Evolutionary conservation across 768 basidiomycete genomes (phyloP).

Genomic region (Ramaria sp.): DNA sequence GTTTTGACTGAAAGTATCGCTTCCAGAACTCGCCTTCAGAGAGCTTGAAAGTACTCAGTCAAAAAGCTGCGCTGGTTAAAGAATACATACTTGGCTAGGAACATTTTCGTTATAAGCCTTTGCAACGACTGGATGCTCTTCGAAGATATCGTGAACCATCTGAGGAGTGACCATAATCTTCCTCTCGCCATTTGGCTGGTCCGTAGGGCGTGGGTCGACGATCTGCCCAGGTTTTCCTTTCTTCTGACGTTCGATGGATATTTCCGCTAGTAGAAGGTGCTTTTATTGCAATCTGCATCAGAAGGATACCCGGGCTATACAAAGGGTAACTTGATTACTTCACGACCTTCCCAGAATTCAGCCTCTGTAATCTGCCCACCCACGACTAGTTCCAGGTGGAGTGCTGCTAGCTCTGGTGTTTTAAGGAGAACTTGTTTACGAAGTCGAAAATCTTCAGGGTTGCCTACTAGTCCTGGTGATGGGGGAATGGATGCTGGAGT

Average conservation of each 20-base stretch:
- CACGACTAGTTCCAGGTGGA: slow-evolving; percentile 87
- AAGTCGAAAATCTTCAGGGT: slow-evolving; percentile 57
- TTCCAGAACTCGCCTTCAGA: slow-evolving; percentile 92
- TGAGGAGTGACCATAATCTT: slow-evolving; percentile 88
- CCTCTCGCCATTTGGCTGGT: slow-evolving; percentile 73
- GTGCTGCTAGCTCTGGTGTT: slow-evolving; percentile 62
- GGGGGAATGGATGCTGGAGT: slow-evolving; percentile 39
- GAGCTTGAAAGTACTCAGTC: slow-evolving; percentile 37
- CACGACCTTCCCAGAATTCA: slow-evolving; percentile 96
- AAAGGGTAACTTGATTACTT: slow-evolving; percentile 39
- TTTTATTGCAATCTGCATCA: slow-evolving; percentile 23
- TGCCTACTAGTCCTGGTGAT: slow-evolving; percentile 40
- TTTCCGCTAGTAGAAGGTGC: slow-evolving; percentile 70
- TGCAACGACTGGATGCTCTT: slow-evolving; percentile 92
- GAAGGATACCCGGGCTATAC: slow-evolving; percentile 12
- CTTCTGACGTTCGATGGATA: slow-evolving; percentile 58
- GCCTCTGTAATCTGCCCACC: slow-evolving; percentile 76
- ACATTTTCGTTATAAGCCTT: slow-evolving; percentile 91
- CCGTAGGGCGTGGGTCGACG: slow-evolving; percentile 80
- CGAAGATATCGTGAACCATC: slow-evolving; percentile 91
- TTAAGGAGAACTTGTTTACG: slow-evolving; percentile 71
- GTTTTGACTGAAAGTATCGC: slow-evolving; percentile 90
- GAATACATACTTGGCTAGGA: slow-evolving; percentile 54
- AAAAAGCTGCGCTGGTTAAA: slow-evolving; percentile 1
- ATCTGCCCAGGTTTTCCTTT: slow-evolving; percentile 79